Evolutionary conservation across 495 filamentous ascomycete genomes (phyloP), one percentile per base, ranked within the genome.

Genomic region (Cercophora samala): DNA sequence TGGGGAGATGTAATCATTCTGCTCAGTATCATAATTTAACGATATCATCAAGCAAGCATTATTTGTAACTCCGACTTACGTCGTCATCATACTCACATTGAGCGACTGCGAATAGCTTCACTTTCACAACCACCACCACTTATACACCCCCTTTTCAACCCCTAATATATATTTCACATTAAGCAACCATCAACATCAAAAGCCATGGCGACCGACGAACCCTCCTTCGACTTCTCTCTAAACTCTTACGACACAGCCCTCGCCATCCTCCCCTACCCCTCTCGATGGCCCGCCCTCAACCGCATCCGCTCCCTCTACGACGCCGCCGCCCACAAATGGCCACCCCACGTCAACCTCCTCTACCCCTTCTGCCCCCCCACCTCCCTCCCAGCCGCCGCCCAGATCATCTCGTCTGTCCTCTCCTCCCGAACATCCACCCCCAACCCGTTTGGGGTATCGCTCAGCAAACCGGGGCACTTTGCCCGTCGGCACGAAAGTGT

Each of bases 301-400:
- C 68, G 76, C 25, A 76, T 89, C 8, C 79, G 85, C 22, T 77
- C 76, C 8, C 73, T 84, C 32, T 83, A 87, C 74, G 86, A 88
- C 72, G 83, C 83, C 60, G 79, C 78, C 1, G 83, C 83, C 69
- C 75, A 72, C 29, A 84, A 79, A 76, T 88, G 86, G 86, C 85
- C 86, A 3, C 83, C 85, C 5, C 86, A 89, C 66, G 66, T 88
- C 68, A 89, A 88, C 65, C 67, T 89, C 32, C 69, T 87, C 1
- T 88, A 89, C 66, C 86, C 86, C 11, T 89, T 87, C 66, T 84
- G 86, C 4, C 71, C 74, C 3, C 68, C 70, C 25, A 64, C 74
- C 3, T 17, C 61, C 22, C 61, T 80, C 8, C 25, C 58, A 19
- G 66, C 53, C n/a, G 37, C 37, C 3, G 9, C 37, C 13, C 37